Percentiles rank a stretch among this genome's conserved stretches.
Conservation (phyloP, 345 rosid genomes). For the Salix suchowensis region DNA sequence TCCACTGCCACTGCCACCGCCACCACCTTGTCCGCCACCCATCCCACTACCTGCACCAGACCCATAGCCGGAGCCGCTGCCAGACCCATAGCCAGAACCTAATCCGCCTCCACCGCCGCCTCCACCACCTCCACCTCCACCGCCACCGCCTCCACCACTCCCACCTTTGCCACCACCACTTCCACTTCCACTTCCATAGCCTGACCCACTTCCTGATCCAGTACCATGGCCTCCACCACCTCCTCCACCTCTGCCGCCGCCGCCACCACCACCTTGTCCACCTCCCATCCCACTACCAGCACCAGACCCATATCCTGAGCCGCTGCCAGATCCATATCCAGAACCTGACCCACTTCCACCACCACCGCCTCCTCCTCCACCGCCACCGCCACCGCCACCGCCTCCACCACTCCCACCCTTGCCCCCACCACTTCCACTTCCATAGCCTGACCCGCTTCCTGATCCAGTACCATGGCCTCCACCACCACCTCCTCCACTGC, state of each 20-base stretch:
- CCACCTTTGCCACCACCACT: too few relatives aligned
- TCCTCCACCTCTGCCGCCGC: too few relatives aligned
- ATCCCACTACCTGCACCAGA: not conserved
- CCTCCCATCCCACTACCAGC: not conserved
- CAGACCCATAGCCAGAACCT: not conserved
- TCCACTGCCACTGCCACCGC: not conserved
- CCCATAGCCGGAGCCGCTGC: not conserved
- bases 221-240: conserved; percentile 6
- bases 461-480: conserved; percentile 8
- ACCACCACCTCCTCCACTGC: not conserved
- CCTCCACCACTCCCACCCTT: too few relatives aligned
- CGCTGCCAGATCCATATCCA: not conserved
- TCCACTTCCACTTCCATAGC: too few relatives aligned
- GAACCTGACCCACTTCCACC: not conserved
- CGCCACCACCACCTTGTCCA: too few relatives aligned
- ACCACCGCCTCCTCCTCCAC: not conserved
- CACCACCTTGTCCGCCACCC: too few relatives aligned
- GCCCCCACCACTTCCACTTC: too few relatives aligned
- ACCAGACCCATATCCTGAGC: not conserved
- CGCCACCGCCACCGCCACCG: not conserved
- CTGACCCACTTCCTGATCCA: conserved; percentile 12
- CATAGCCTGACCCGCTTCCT: conserved; percentile 4
- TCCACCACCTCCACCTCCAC: not conserved
- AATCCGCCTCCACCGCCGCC: not conserved
- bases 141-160: not conserved